Conservation (phyloP, 2,329 filamentous ascomycete species). For the Albophoma yamanashiensis region DNA sequence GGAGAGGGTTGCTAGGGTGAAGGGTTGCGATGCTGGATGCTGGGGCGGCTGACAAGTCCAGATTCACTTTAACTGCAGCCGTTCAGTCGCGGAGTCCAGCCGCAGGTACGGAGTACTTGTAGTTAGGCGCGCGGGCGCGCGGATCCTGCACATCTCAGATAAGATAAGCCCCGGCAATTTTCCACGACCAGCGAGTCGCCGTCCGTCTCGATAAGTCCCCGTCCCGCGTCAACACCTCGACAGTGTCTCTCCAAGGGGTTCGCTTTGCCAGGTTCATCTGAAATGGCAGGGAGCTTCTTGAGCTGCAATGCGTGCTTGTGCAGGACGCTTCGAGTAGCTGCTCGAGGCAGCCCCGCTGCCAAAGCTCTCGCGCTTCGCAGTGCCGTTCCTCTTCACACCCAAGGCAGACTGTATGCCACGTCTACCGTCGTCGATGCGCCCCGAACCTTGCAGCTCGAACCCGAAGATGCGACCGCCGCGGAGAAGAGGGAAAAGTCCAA, state of each 20-base stretch:
- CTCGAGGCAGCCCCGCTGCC: not conserved
- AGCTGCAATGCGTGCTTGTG: constrained; percentile 15
- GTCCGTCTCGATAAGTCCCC: not conserved
- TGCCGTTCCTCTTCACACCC: constrained; percentile 4
- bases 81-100: not conserved
- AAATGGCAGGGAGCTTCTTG: constrained; percentile 17
- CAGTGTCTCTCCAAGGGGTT: not conserved
- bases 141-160: not conserved
- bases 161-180: constrained; percentile 6
- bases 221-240: not conserved
- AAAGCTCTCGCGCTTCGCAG: constrained; percentile 2
- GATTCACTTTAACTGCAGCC: no score
- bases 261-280: not conserved
- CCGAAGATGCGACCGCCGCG: constrained; percentile 3
- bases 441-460: constrained; percentile 9
- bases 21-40: not conserved
- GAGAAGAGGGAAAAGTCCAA: constrained; percentile 13
- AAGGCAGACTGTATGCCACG: constrained; percentile 8
- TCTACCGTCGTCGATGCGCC: constrained; percentile 11
- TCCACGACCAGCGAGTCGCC: not conserved
- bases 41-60: not conserved
- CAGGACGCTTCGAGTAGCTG: constrained; percentile 11
- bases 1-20: not conserved
- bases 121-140: not conserved
- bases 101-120: no score